Evolutionary conservation across 177 flowering plant genomes (phyloP).

Genomic region (Tripterygium wilfordii): DNA sequence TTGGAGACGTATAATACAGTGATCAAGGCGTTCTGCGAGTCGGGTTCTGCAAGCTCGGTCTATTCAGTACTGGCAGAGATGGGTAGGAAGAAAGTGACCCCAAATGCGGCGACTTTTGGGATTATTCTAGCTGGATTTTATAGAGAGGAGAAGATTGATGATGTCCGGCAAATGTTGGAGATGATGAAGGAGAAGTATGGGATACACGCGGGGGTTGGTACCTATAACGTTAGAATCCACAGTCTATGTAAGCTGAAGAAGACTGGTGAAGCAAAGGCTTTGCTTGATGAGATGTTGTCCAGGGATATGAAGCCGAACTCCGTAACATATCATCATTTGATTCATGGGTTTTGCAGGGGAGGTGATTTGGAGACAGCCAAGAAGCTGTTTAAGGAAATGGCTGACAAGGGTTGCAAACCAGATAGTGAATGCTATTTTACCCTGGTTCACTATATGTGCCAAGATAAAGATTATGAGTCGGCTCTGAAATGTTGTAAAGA

Average conservation of each 20-base stretch:
- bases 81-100: slow-evolving; percentile 49
- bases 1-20: slow-evolving; percentile 58
- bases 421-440: slow-evolving; percentile 51
- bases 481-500: slow-evolving; percentile 50
- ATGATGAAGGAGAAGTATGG: slow-evolving; percentile 47
- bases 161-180: slow-evolving; percentile 68
- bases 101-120: slow-evolving; percentile 51
- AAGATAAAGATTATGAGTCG: slow-evolving; percentile 51
- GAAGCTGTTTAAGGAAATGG: slow-evolving; percentile 48
- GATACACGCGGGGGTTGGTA: slow-evolving; percentile 29
- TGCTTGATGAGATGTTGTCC: slow-evolving; percentile 53
- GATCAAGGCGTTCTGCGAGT: slow-evolving; percentile 57
- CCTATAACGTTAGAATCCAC: slow-evolving; percentile 57
- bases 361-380: slow-evolving; percentile 69
- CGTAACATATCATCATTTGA: slow-evolving; percentile 48
- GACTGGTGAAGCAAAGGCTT: slow-evolving; percentile 60
- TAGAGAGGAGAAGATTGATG: slow-evolving; percentile 57
- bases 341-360: slow-evolving; percentile 72
- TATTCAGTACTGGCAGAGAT: slow-evolving; percentile 69
- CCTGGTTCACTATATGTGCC: slow-evolving; percentile 46
- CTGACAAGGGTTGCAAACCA: slow-evolving; percentile 34
- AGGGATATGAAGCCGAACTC: slow-evolving; percentile 58
- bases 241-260: slow-evolving; percentile 68
- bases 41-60: slow-evolving; percentile 49
- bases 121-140: slow-evolving; percentile 63